These are phyloP conservation scores for Oehlia diaphana DNA, from an alignment of 192 early-diverging fungal species.

Conservation along the genomic window DNA sequence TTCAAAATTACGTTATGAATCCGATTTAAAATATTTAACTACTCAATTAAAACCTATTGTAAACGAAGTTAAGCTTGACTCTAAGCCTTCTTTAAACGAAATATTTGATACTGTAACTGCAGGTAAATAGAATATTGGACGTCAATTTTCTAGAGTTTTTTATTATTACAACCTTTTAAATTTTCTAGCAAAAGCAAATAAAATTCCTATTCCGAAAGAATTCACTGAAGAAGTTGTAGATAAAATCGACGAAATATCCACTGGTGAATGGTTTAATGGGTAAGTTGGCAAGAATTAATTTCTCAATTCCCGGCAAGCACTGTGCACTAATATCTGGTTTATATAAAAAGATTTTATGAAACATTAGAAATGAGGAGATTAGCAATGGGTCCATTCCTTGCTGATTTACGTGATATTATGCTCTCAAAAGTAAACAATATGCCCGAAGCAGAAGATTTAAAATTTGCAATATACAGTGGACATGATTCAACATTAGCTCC, in stretches of 20 bases:
- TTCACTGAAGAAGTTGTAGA: slow-evolving; percentile 31
- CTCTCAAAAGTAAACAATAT: slow-evolving; percentile 27
- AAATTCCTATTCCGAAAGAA: slow-evolving; percentile 31
- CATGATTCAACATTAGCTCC: slow-evolving; percentile 45
- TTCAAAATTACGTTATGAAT: slow-evolving; percentile 12
- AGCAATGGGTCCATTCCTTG: slow-evolving; percentile 38
- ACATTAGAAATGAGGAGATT: slow-evolving; percentile 34
- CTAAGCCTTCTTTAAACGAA: slow-evolving; percentile 42
- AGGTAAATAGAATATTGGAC: too few relatives aligned
- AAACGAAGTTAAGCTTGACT: slow-evolving; percentile 33
- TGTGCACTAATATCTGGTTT: neutral
- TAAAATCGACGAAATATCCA: slow-evolving; percentile 34
- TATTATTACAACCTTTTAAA: neutral
- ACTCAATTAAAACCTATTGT: slow-evolving; percentile 33
- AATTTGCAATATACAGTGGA: slow-evolving; percentile 42
- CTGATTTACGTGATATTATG: slow-evolving; percentile 40
- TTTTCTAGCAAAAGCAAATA: slow-evolving; percentile 38
- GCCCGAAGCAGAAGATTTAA: slow-evolving; percentile 31
- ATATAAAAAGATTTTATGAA: neutral
- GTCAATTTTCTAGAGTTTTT: neutral
- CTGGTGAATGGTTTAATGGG: slow-evolving; percentile 42
- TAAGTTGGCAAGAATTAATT: neutral
- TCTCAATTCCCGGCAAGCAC: neutral
- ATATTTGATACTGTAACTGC: slow-evolving; percentile 34
- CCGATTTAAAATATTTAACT: slow-evolving; percentile 28